These are phyloP conservation scores for Massariosphaeria phaeospora DNA, from an alignment of 495 filamentous ascomycete genomes.

Conservation along the genomic window DNA sequence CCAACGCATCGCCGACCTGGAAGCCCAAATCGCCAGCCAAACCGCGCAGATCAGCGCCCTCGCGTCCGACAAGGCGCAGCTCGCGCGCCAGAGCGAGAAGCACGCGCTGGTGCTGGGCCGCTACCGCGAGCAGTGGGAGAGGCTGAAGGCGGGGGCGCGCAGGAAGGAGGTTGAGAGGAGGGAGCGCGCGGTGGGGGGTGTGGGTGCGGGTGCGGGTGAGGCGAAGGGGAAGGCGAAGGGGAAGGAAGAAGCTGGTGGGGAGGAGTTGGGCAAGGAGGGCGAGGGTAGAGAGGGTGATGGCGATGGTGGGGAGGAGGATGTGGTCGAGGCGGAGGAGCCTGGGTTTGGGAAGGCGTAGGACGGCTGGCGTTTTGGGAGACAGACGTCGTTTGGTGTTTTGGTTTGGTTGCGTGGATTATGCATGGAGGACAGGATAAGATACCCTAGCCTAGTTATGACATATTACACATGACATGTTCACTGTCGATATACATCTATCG, in stretches of 20 bases:
- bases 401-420: too few species aligned
- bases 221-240: conserved; percentile 2
- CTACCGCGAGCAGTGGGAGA: conserved; percentile 78
- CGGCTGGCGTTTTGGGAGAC: too few species aligned
- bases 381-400: too few species aligned
- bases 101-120: conserved; percentile 57
- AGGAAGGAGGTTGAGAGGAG: conserved; percentile 21
- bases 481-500: too few species aligned
- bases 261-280: conserved; percentile 10
- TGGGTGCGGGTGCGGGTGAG: conserved; percentile 44
- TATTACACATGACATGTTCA: too few species aligned
- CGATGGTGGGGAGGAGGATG: neutral
- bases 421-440: too few species aligned
- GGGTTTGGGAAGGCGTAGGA: conserved; percentile 25
- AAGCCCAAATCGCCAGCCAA: conserved; percentile 49
- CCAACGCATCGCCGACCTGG: conserved; percentile 49
- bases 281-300: conserved; percentile 4
- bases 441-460: too few species aligned
- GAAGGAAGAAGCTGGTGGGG: neutral
- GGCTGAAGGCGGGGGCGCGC: conserved; percentile 70
- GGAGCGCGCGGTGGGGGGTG: conserved; percentile 51
- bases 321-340: conserved; percentile 15
- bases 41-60: conserved; percentile 54
- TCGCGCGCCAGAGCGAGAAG: conserved; percentile 65
- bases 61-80: conserved; percentile 34